Percentiles rank a stretch among this genome's conserved stretches.
These are phyloP conservation scores for Globisporangium perplexum DNA, from an alignment of 352 stramenopile genomes.

Conservation along the genomic window DNA sequence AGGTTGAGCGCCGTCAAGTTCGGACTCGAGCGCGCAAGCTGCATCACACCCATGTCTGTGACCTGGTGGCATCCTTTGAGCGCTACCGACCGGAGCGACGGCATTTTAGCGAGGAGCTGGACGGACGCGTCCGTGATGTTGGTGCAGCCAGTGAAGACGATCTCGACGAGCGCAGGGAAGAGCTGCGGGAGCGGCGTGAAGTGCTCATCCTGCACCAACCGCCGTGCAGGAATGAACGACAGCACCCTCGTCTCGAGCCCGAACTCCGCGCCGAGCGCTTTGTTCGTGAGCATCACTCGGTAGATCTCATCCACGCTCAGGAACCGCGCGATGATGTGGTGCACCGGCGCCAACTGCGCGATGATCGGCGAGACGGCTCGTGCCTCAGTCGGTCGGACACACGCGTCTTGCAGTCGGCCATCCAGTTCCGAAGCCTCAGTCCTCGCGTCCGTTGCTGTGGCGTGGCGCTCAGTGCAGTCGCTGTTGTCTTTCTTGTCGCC, in stretches of 20 bases:
- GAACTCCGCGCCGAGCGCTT: slow-evolving; percentile 33
- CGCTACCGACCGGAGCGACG: slow-evolving; percentile 29
- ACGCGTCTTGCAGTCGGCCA: not conserved
- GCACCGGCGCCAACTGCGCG: slow-evolving; percentile 22
- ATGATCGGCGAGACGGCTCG: slow-evolving; percentile 4
- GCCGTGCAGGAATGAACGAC: slow-evolving; percentile 53
- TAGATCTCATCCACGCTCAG: slow-evolving; percentile 51
- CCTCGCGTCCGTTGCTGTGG: not conserved
- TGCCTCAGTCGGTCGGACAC: not conserved
- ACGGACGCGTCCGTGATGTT: slow-evolving; percentile 50
- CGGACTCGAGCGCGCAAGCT: slow-evolving; percentile 15
- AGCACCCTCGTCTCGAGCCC: slow-evolving; percentile 31
- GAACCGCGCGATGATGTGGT: slow-evolving; percentile 42
- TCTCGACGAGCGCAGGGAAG: slow-evolving; percentile 44
- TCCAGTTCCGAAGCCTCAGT: not conserved
- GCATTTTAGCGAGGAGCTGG: slow-evolving; percentile 28
- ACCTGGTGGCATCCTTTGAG: slow-evolving; percentile 73
- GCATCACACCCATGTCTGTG: slow-evolving; percentile 26
- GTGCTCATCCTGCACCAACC: slow-evolving; percentile 38
- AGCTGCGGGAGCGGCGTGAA: slow-evolving; percentile 28
- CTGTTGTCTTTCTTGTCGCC: not conserved
- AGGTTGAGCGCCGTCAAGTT: slow-evolving; percentile 59
- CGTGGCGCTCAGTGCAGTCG: not conserved
- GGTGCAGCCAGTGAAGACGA: slow-evolving; percentile 60
- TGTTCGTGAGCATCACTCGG: slow-evolving; percentile 39